Conservation (phyloP, 208 protist genomes). For the Sergeia podlipaevii region DNA sequence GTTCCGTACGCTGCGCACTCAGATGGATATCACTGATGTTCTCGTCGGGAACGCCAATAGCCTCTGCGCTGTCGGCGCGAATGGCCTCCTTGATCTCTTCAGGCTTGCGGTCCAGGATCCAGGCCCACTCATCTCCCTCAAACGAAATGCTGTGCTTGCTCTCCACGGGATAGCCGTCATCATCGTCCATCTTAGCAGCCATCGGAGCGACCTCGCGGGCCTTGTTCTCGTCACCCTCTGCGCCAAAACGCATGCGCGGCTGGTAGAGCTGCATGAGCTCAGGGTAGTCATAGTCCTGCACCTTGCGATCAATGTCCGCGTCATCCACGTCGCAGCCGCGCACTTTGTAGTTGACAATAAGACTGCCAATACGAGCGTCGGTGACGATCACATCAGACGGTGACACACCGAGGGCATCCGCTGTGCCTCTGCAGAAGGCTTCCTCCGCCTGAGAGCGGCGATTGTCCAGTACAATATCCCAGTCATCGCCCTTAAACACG, state of each 20-base stretch:
- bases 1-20: constrained; percentile 6
- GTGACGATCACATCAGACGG: constrained; percentile 16
- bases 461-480: constrained; percentile 34
- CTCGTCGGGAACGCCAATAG: constrained; percentile 17
- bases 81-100: constrained; percentile 28
- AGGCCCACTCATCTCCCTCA: constrained; percentile 57
- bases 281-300: constrained; percentile 16
- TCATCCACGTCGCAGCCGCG: constrained; percentile 4
- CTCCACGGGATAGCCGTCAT: not conserved
- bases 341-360: constrained; percentile 17
- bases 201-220: constrained; percentile 6
- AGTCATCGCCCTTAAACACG: constrained; percentile 50
- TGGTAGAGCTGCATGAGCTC: constrained; percentile 27
- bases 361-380: constrained; percentile 4
- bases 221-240: constrained; percentile 2
- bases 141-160: constrained; percentile 22
- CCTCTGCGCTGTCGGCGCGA: constrained; percentile 29
- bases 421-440: constrained; percentile 27
- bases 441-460: constrained; percentile 16
- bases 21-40: constrained; percentile 20
- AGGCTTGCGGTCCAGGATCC: constrained; percentile 15
- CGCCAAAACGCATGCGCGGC: not conserved
- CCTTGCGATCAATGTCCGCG: constrained; percentile 10
- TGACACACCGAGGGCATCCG: constrained; percentile 14
- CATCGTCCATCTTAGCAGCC: not conserved